Percentiles rank a stretch among this genome's conserved stretches.
These are phyloP conservation scores for Tulasnella calospora DNA, from an alignment of 768 basidiomycete species.

Conservation along the genomic window DNA sequence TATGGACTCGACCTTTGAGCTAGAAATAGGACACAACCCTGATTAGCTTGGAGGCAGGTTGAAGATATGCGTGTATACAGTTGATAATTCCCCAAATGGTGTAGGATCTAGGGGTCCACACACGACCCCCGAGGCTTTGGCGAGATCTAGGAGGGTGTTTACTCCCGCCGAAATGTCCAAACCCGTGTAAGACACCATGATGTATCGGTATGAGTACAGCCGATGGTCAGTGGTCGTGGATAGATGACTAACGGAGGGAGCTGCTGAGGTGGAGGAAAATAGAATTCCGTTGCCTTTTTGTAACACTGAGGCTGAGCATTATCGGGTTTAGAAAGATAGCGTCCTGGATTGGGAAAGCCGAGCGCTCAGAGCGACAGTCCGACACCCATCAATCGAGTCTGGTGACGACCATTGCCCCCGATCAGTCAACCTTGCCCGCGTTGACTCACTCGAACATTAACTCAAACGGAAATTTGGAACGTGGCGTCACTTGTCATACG, in stretches of 20 bases:
- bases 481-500: too few species aligned
- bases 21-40: not conserved
- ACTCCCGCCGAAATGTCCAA: not conserved
- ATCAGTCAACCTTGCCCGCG: too few species aligned
- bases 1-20: not conserved
- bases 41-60: not conserved
- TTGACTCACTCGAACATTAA: too few species aligned
- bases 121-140: not conserved
- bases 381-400: too few species aligned
- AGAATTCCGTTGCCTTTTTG: not conserved
- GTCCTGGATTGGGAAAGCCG: too few species aligned
- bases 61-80: not conserved
- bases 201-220: not conserved
- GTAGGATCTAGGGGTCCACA: not conserved
- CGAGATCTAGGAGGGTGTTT: not conserved
- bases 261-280: not conserved
- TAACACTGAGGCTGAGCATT: too few species aligned
- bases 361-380: too few species aligned
- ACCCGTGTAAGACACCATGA: not conserved
- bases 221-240: not conserved
- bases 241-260: not conserved
- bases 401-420: too few species aligned
- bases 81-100: not conserved
- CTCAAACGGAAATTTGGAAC: too few species aligned
- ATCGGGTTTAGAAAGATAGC: too few species aligned